Evolutionary conservation across 2,329 filamentous ascomycete genomes (phyloP), one percentile per base, ranked within the genome.

Genomic region (Chaetomiaceae sp.): DNA sequence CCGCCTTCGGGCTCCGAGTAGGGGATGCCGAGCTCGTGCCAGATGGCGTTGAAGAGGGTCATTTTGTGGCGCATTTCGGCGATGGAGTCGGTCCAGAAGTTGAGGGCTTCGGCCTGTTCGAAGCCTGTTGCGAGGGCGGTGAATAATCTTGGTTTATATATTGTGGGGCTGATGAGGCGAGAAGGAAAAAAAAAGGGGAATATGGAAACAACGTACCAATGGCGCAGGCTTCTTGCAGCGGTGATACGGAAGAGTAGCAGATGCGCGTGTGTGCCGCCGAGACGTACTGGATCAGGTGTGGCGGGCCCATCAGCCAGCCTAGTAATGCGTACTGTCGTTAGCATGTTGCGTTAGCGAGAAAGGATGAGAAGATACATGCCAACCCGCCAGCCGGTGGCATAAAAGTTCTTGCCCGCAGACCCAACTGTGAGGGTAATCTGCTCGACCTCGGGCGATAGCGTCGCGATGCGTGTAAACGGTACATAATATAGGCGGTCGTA

Each of bases 331-430:
- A n/a, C n/a, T n/a, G n/a, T n/a, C n/a, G n/a, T n/a, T n/a, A n/a
- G n/a, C n/a, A n/a, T n/a, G n/a, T n/a, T n/a, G n/a, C n/a, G n/a
- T n/a, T n/a, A 20, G 11, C 14, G 30, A 18, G 13, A 23, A 21
- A 51, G 14, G 10, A 11, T 29, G 9, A 14, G 18, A 9, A 34
- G 37, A 18, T 30, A 66, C 74, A 16, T 62, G 75, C 76, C 82
- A 4, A 97, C 91, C 53, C 94, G 85, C 94, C 94, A 99, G 43
- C 94, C 94, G 0, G 94, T 99, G 52, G 89, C 90, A 67, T 97
- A 97, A 72, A 99, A 99, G 76, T 94, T 95, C 80, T 99, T 99
- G 63, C 94, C 94, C 1, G 90, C 94, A 0, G 90, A 96, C 18
- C 94, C 94, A 27, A 99, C 94, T 0, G 94, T 97, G 44, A 99